Evolutionary conservation across 805 yeast genomes (phyloP), one percentile per base, ranked within the genome.

Genomic region (Starmera dryadoides): DNA sequence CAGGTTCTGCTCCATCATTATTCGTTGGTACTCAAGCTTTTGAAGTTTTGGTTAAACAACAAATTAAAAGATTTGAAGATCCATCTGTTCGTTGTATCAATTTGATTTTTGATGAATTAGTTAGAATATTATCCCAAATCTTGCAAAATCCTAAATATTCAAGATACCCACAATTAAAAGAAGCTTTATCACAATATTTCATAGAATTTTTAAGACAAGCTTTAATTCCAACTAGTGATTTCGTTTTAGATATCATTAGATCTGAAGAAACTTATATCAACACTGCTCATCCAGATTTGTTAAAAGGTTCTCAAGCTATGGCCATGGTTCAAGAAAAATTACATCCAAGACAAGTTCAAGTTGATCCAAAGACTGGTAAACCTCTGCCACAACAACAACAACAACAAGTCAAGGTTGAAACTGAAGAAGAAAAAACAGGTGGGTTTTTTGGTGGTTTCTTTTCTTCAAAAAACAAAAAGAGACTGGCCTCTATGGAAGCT

Each of bases 11-110:
- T 2, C 98, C 98, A 12, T 86, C 96, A 5, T 69, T 91, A 53
- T 91, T 91, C 66, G 98, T 91, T 44, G 98, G 98, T 19, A 91
- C 98, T 9, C 93, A 87, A 53, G 97, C 97, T 1, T 91, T 91
- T 62, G 98, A 93, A 62, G 95, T 89, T 16, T 75, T 89, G 45
- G 97, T 91, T 35, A 88, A 86, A 63, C 95, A 87, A 59, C 96
- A 87, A 64, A 89, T 91, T 49, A 79, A 73, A 53, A 79, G 98
- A 62, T 87, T 93, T 67, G 96, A 89, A 64, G 97, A 91, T 53
- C 98, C 98, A 11, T 69, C 93, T 3, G 52, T 86, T 43, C 79
- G 95, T 53, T 86, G 97, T 69, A 88, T 89, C 45, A 79, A 84
- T 45, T 75, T 91, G 52, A 85, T 91, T 40, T 93, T 86, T 62